These are phyloP conservation scores for Pleurotus eryngii DNA, from an alignment of 768 basidiomycete genomes.

Conservation along the genomic window DNA sequence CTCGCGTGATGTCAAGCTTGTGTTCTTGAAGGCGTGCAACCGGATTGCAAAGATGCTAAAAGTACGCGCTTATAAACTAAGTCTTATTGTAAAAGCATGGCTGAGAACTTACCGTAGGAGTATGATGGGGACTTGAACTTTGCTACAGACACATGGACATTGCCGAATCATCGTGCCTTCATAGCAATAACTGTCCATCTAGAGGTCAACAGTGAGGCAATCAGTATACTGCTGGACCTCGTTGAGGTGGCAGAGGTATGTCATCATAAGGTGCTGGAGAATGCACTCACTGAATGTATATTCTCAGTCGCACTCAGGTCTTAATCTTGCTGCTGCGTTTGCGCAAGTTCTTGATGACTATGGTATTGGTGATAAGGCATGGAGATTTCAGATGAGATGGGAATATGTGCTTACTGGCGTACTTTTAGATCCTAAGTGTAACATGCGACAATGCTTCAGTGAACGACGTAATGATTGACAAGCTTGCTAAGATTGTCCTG, in stretches of 20 bases:
- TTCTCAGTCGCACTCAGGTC: slow-evolving; percentile 28
- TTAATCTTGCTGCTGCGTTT: slow-evolving; percentile 31
- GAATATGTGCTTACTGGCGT: slow-evolving; percentile 5
- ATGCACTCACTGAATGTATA: neutral
- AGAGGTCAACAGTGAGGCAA: slow-evolving; percentile 21
- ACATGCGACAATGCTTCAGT: slow-evolving; percentile 32
- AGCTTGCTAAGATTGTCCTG: slow-evolving; percentile 18
- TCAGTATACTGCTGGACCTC: slow-evolving; percentile 31
- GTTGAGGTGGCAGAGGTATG: slow-evolving; percentile 29
- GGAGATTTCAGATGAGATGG: too few species aligned
- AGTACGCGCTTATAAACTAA: too few species aligned
- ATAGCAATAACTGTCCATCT: slow-evolving; percentile 25
- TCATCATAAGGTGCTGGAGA: neutral
- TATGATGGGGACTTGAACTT: slow-evolving; percentile 28
- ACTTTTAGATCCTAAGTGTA: slow-evolving; percentile 23
- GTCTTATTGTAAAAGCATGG: too few species aligned
- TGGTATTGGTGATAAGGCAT: slow-evolving; percentile 30
- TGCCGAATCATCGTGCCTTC: slow-evolving; percentile 12
- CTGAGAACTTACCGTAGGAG: slow-evolving; percentile 11
- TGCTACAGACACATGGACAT: slow-evolving; percentile 15
- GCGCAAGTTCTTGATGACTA: slow-evolving; percentile 29
- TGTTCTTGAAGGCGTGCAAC: slow-evolving; percentile 19
- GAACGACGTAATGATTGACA: slow-evolving; percentile 31
- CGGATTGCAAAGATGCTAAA: slow-evolving; percentile 25
- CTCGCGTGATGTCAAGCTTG: slow-evolving; percentile 23